A percentile compares a stretch with the other conserved stretches of the same genome.
Evolutionary conservation across 1,284 basidiomycete species (phyloP).

Genomic region (Moniliella sp.): DNA sequence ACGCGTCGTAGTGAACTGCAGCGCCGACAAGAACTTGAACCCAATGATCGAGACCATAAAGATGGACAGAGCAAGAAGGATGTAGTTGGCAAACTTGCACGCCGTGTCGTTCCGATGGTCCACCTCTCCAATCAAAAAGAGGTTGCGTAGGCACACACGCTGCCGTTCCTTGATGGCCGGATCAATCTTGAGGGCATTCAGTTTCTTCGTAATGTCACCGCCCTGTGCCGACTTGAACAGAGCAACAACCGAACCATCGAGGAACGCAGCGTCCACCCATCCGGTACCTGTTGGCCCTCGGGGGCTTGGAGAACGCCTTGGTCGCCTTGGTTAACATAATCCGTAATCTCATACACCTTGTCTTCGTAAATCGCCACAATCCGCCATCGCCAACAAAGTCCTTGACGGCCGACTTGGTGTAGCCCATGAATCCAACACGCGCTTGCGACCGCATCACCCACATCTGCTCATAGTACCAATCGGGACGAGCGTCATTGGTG

Average conservation of each 20-base stretch:
- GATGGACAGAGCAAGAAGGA: conserved; percentile 67
- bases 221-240: conserved; percentile 68
- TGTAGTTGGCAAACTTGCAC: conserved; percentile 75
- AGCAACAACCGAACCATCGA: conserved; percentile 50
- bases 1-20: conserved; percentile 59
- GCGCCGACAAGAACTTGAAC: conserved; percentile 89
- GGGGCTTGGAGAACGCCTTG: conserved; percentile 41
- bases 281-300: conserved; percentile 43
- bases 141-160: conserved; percentile 66
- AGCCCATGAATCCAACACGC: conserved; percentile 71
- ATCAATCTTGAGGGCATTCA: conserved; percentile 50
- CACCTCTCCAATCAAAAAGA: conserved; percentile 74
- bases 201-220: conserved; percentile 56
- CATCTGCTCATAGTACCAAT: conserved; percentile 85
- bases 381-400: conserved; percentile 46
- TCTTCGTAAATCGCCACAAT: conserved; percentile 59
- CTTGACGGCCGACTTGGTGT: conserved; percentile 55
- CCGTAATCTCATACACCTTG: conserved; percentile 66
- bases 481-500: conserved; percentile 69
- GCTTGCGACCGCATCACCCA: conserved; percentile 56
- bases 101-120: conserved; percentile 76
- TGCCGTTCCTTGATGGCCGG: conserved; percentile 51
- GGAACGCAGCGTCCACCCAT: conserved; percentile 47
- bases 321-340: conserved; percentile 41
- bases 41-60: conserved; percentile 88